Conservation (phyloP, 1,284 basidiomycete genomes). For the Peniophora sp. region DNA sequence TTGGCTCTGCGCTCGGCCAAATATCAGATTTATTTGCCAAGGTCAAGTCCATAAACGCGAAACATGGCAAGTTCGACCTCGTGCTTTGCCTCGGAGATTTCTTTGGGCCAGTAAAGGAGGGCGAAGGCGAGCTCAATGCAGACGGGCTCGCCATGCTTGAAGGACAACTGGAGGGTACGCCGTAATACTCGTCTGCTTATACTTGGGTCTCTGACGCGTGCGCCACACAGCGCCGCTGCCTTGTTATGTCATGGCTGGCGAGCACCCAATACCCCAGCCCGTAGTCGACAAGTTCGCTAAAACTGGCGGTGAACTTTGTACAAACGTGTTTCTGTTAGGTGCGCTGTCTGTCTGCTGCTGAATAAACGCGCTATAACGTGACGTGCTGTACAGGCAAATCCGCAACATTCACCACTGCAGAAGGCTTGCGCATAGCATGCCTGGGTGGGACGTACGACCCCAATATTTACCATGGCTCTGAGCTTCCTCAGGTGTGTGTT, state of each 20-base stretch:
- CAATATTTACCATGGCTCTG: slow-evolving; percentile 45
- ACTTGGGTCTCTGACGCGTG: not conserved
- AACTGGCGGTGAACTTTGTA: slow-evolving; percentile 71
- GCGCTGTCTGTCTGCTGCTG: slow-evolving; percentile 22
- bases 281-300: slow-evolving; percentile 70
- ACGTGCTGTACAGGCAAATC: slow-evolving; percentile 62
- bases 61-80: slow-evolving; percentile 92
- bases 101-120: slow-evolving; percentile 59
- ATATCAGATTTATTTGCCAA: slow-evolving; percentile 74
- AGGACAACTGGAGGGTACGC: slow-evolving; percentile 57
- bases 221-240: slow-evolving; percentile 66
- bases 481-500: slow-evolving; percentile 50
- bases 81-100: slow-evolving; percentile 88
- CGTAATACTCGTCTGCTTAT: slow-evolving; percentile 2
- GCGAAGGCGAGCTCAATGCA: slow-evolving; percentile 29
- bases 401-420: slow-evolving; percentile 72
- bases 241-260: slow-evolving; percentile 90
- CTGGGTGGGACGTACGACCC: slow-evolving; percentile 73
- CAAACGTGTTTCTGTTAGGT: slow-evolving; percentile 84
- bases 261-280: slow-evolving; percentile 59
- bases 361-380: not conserved
- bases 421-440: slow-evolving; percentile 81
- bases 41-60: slow-evolving; percentile 80
- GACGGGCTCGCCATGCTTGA: slow-evolving; percentile 56
- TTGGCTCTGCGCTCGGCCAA: slow-evolving; percentile 79